Percentiles rank a stretch among this genome's conserved stretches.
These are phyloP conservation scores for Penicillium verhagenii DNA, from an alignment of 495 filamentous ascomycete genomes.

Conservation along the genomic window DNA sequence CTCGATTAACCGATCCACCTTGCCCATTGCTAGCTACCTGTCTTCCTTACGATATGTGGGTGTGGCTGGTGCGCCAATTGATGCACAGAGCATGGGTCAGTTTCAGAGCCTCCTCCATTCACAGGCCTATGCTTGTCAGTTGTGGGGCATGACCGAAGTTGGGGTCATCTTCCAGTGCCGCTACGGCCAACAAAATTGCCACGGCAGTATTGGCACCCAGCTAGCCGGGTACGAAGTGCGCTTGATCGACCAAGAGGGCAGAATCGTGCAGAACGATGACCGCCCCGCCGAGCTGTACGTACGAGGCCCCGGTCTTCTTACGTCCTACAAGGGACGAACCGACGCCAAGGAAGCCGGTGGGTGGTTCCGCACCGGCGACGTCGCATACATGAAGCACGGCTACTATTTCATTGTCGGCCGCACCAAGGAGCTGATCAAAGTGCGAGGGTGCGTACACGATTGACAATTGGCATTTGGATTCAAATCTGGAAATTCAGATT, in stretches of 20 bases:
- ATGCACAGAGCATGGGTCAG: slow-evolving; percentile 36
- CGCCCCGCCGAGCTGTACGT: slow-evolving; percentile 54
- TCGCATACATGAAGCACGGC: slow-evolving; percentile 59
- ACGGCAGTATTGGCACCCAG: slow-evolving; percentile 63
- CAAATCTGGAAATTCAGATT: no score
- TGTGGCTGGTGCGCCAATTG: slow-evolving; percentile 52
- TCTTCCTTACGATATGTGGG: slow-evolving; percentile 47
- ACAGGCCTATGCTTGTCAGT: slow-evolving; percentile 35
- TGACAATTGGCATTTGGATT: no score
- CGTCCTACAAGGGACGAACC: slow-evolving; percentile 38
- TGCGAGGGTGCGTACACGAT: no score
- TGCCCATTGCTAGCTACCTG: slow-evolving; percentile 46
- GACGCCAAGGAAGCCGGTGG: slow-evolving; percentile 52
- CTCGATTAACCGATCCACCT: slow-evolving; percentile 42
- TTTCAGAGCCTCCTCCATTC: slow-evolving; percentile 41
- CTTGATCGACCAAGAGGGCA: slow-evolving; percentile 51
- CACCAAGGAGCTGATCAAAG: slow-evolving; percentile 77
- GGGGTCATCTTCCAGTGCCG: slow-evolving; percentile 55
- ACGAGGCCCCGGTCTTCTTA: slow-evolving; percentile 38
- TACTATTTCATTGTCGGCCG: slow-evolving; percentile 74
- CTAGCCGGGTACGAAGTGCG: slow-evolving; percentile 65
- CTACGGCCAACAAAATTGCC: slow-evolving; percentile 36
- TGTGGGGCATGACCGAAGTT: slow-evolving; percentile 48
- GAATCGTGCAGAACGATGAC: slow-evolving; percentile 45
- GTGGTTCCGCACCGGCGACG: slow-evolving; percentile 80